Evolutionary conservation across 2,329 filamentous ascomycete genomes (phyloP).

Genomic region (Sporothrix schenckii): DNA sequence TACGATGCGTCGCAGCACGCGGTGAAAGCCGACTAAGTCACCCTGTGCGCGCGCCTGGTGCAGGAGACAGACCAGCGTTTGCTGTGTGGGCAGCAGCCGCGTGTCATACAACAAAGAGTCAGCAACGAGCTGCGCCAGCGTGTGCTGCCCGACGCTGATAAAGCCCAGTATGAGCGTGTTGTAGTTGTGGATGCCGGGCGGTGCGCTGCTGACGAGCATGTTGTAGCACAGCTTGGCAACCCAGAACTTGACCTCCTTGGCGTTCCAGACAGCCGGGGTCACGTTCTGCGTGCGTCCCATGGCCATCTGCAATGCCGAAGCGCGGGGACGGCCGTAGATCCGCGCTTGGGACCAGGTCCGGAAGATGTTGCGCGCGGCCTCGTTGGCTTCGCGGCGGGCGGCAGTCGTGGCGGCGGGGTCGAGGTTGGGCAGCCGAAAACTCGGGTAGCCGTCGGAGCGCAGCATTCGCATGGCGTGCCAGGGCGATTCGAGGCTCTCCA

Average conservation of each 20-base stretch:
- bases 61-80: constrained; percentile 54
- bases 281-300: not conserved
- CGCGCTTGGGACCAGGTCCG: constrained; percentile 36
- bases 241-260: constrained; percentile 34
- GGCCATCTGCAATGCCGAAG: not conserved
- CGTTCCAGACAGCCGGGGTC: constrained; percentile 24
- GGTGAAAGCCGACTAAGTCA: constrained; percentile 50
- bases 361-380: constrained; percentile 39
- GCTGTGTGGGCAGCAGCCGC: constrained; percentile 52
- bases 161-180: constrained; percentile 73
- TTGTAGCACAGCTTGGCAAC: constrained; percentile 63
- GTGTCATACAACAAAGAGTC: constrained; percentile 53
- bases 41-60: constrained; percentile 53
- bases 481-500: constrained; percentile 42
- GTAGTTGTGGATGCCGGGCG: constrained; percentile 69
- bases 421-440: constrained; percentile 39
- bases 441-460: constrained; percentile 44
- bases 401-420: constrained; percentile 34
- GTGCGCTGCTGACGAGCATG: constrained; percentile 62
- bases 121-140: constrained; percentile 57
- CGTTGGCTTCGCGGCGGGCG: constrained; percentile 38
- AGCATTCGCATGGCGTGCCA: constrained; percentile 43
- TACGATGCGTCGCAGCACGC: constrained; percentile 51
- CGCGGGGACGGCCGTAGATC: not conserved
- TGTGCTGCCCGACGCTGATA: constrained; percentile 52